Evolutionary conservation across 164 flowering plant species (phyloP).

Genomic region (Vitis labrusca): DNA sequence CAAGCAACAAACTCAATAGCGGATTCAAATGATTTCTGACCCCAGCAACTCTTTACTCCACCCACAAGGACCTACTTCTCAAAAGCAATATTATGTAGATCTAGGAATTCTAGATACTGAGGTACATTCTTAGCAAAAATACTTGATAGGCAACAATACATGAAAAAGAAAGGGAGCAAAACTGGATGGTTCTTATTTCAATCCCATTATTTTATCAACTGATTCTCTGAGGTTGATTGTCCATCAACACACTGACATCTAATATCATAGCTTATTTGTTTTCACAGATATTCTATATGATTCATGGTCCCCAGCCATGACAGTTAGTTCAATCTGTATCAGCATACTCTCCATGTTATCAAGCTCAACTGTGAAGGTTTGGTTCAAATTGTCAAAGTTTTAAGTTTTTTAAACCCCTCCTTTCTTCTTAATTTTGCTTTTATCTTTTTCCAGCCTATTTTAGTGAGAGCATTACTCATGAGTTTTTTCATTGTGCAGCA

Average conservation of each 20-base stretch:
- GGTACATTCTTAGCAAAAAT: too few species aligned
- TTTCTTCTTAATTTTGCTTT: not conserved
- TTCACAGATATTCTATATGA: conserved; percentile 78
- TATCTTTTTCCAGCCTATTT: not conserved
- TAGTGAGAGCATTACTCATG: not conserved
- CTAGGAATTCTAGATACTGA: too few species aligned
- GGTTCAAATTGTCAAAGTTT: not conserved
- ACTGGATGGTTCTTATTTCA: too few species aligned
- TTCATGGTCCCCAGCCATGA: conserved; percentile 96
- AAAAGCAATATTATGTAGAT: too few species aligned
- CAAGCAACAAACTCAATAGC: too few species aligned
- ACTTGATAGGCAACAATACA: too few species aligned
- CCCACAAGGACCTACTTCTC: too few species aligned
- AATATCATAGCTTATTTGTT: not conserved
- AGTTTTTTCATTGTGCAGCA: conserved; percentile 31
- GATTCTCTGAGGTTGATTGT: not conserved
- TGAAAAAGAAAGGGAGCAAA: too few species aligned
- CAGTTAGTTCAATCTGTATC: conserved; percentile 86
- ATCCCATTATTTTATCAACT: not conserved
- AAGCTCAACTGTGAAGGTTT: conserved; percentile 79
- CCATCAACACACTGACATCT: not conserved
- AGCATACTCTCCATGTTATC: conserved; percentile 90
- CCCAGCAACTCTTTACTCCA: too few species aligned
- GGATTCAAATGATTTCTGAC: too few species aligned
- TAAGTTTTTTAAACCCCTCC: not conserved